Percentiles rank a stretch among this genome's conserved stretches.
These are phyloP conservation scores for Penicillium riverlandense DNA, from an alignment of 495 filamentous ascomycete species.

Conservation along the genomic window DNA sequence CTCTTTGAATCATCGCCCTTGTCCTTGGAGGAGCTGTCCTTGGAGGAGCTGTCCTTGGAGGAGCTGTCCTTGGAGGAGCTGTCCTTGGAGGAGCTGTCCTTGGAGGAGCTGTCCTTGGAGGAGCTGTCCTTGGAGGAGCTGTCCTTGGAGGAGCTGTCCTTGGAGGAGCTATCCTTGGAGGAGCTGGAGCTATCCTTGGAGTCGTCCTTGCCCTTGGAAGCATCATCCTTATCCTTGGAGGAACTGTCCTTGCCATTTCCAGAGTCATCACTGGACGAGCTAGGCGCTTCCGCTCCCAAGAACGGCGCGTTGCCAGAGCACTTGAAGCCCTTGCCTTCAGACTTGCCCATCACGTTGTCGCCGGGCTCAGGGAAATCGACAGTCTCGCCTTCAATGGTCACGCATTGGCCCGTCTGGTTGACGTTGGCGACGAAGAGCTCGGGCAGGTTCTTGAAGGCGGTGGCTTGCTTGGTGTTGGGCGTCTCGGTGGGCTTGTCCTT, in stretches of 20 bases:
- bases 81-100: not conserved
- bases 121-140: not conserved
- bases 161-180: too few species aligned
- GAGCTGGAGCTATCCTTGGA: too few species aligned
- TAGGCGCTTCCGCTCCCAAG: slow-evolving; percentile 3
- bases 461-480: not conserved
- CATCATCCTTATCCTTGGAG: too few species aligned
- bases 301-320: slow-evolving; percentile 17
- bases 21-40: not conserved
- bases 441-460: slow-evolving; percentile 27
- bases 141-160: too few species aligned
- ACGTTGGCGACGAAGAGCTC: slow-evolving; percentile 56
- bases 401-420: slow-evolving; percentile 21
- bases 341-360: slow-evolving; percentile 13
- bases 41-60: not conserved
- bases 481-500: not conserved
- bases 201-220: too few species aligned
- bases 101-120: not conserved
- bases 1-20: not conserved
- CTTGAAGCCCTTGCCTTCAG: slow-evolving; percentile 19
- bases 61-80: not conserved
- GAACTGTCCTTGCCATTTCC: not conserved
- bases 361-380: slow-evolving; percentile 23
- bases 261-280: not conserved
- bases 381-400: slow-evolving; percentile 20